Conservation (phyloP, 768 basidiomycete genomes). For the Mycena galopus region DNA sequence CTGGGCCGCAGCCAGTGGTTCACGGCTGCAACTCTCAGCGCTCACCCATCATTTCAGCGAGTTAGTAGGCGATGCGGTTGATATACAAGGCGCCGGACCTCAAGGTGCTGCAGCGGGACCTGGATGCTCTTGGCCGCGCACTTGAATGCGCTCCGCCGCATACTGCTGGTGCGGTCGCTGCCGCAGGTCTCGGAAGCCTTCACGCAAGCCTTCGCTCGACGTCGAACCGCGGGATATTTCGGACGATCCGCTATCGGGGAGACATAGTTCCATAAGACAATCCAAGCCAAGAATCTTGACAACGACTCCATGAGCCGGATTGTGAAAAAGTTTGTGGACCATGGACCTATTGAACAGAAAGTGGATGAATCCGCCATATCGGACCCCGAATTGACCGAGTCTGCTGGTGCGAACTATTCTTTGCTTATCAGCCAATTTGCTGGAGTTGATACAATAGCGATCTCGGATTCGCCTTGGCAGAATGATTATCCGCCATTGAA, state of each 20-base stretch:
- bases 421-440: not conserved
- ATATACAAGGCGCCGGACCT: not conserved
- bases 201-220: not conserved
- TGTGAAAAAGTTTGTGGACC: not conserved
- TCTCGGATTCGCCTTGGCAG: not conserved
- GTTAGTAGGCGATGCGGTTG: not conserved
- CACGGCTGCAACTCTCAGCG: too few species aligned
- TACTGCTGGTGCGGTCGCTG: not conserved
- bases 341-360: not conserved
- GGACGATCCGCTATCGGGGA: not conserved
- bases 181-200: too few species aligned
- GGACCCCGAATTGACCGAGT: not conserved
- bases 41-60: not conserved
- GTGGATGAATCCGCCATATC: not conserved
- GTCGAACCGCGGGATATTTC: not conserved
- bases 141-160: not conserved
- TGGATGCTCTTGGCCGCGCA: not conserved
- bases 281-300: not conserved
- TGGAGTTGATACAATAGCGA: not conserved
- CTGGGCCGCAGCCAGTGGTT: too few species aligned
- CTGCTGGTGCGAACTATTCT: not conserved
- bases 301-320: not conserved
- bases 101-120: not conserved
- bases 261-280: not conserved
- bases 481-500: not conserved